Base-by-base conservation (phyloP, 768 basidiomycete species). In the Suillus subalutaceus region DNA sequence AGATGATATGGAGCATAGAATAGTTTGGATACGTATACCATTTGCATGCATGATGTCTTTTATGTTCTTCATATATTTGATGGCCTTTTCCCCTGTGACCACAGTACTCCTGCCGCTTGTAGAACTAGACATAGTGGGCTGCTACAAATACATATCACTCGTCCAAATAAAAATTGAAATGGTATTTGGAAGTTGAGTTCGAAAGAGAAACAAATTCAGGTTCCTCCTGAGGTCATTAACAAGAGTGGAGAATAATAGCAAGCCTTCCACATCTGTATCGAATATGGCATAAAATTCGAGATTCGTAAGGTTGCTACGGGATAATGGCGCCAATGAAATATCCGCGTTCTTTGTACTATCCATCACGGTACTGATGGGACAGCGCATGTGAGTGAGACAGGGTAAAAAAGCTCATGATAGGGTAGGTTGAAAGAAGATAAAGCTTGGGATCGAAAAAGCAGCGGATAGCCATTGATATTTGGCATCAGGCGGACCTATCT, bases 281-380 rank as follows among this genome's bases (percentile, higher is more conserved):
- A 40, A 26, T 26, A 8, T 10, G 16, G 16, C n/a, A 59, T 9
- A 5, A 9, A 59, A 59, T 26, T 26, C 16, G 38, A 59, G 16
- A 40, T 35, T 26, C 2, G 9, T 40, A 9, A 59, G 57, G 8
- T 59, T 40, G 41, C 38, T 59, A 18, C 38, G 16, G 6, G 38
- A 59, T 59, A 59, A 58, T 18, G 57, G 23, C 23, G 38, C 38
- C 23, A 40, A 40, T 2, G 57, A 60, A 30, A 60, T 60, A 7
- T 20, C 16, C 16, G 26, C 23, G 9, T 32, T 10, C 4, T 55
- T 10, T 6, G 16, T 41, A 13, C 26, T 16, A 10, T 40, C n/a
- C 12, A 26, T 15, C 15, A 15, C 26, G 50, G 12, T 23, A 8
- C 26, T 18, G n/a, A 10, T 18, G 38, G 23, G 26, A 41, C 26